Evolutionary conservation across 805 yeast genomes (phyloP).

Genomic region (Debaryomyces prosopidis): DNA sequence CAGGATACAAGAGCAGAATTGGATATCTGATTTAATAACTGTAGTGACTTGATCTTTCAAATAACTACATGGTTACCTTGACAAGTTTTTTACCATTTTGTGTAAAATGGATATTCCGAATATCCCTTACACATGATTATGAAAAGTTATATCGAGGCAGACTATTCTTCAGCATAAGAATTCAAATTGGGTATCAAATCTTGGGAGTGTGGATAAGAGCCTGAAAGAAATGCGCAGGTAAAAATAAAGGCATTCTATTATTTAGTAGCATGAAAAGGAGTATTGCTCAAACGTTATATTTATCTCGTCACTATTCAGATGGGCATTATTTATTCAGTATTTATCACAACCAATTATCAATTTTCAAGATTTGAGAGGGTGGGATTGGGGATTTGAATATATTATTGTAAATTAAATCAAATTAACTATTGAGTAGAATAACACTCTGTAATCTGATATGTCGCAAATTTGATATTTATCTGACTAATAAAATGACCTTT

Average conservation of each 20-base stretch:
- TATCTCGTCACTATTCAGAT: neutral
- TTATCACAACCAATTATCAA: neutral
- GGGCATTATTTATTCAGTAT: neutral
- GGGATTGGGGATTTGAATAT: conserved; percentile 1
- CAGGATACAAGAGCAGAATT: neutral
- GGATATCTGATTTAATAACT: neutral
- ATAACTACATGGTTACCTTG: too few relatives aligned
- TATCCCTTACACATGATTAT: too few relatives aligned
- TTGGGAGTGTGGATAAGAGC: neutral
- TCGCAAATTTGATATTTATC: too few relatives aligned
- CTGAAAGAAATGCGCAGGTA: neutral
- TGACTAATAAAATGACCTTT: too few relatives aligned
- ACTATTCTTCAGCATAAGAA: too few relatives aligned
- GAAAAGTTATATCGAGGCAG: too few relatives aligned
- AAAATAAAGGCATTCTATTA: neutral
- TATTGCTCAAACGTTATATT: neutral
- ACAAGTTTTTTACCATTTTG: too few relatives aligned
- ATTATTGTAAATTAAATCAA: too few relatives aligned
- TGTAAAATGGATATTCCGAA: too few relatives aligned
- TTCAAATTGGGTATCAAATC: neutral
- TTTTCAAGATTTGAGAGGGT: conserved; percentile 1
- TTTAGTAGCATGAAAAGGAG: neutral
- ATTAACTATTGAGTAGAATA: too few relatives aligned
- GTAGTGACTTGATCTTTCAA: too few relatives aligned
- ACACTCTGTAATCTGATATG: too few relatives aligned